A percentile compares a stretch with the other conserved stretches of the same genome.
These are phyloP conservation scores for Botrytis hyacinthi DNA, from an alignment of 2,329 filamentous ascomycete genomes.

Conservation along the genomic window DNA sequence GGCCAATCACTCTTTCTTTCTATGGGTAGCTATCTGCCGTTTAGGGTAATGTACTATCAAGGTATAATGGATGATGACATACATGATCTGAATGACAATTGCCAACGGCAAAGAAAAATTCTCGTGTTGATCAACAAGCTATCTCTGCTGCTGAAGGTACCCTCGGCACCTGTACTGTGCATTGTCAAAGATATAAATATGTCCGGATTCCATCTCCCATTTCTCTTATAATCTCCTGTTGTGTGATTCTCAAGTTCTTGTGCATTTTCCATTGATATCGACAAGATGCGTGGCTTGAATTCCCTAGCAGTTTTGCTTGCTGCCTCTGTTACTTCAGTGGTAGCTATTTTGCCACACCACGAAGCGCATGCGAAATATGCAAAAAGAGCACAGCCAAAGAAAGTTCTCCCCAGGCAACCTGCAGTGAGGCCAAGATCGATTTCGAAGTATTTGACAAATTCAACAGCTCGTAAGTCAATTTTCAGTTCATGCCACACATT, in stretches of 20 bases:
- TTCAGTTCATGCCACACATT: not conserved
- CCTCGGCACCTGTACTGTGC: not conserved
- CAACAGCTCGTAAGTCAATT: constrained; percentile 24
- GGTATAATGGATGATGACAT: not conserved
- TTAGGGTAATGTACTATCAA: not conserved
- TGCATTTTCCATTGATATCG: not conserved
- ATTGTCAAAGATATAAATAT: not conserved
- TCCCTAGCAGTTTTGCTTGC: constrained; percentile 15
- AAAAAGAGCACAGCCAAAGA: constrained; percentile 14
- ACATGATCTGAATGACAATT: not conserved
- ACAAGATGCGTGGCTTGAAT: constrained; percentile 14
- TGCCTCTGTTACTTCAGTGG: not conserved
- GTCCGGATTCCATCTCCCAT: not conserved
- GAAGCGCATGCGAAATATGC: constrained; percentile 16
- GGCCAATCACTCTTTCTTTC: not conserved
- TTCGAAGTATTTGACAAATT: constrained; percentile 27
- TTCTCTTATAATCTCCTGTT: not conserved
- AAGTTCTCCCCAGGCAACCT: constrained; percentile 21
- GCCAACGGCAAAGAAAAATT: not conserved
- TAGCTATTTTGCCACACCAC: not conserved
- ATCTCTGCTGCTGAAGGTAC: not conserved
- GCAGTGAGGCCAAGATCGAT: constrained; percentile 22
- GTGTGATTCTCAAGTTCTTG: not conserved
- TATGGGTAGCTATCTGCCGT: not conserved
- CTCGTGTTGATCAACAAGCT: not conserved